These are phyloP conservation scores for Capsaspora owczarzaki DNA, from an alignment of 78 protist species.

Conservation along the genomic window DNA sequence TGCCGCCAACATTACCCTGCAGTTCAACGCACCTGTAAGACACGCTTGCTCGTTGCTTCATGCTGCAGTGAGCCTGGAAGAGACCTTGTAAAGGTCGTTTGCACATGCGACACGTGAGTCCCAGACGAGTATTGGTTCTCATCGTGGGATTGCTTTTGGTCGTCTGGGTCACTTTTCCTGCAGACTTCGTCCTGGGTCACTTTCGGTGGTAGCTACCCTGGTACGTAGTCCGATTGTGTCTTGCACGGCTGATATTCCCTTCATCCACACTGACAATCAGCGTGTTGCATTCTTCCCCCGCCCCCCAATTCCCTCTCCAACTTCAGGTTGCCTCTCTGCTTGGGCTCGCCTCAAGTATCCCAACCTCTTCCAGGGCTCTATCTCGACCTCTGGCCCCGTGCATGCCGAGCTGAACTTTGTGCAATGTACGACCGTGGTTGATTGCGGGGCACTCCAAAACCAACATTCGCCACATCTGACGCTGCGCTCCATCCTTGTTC, in stretches of 20 bases:
- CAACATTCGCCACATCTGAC: neutral
- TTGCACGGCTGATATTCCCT: too few relatives aligned
- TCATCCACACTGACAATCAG: too few relatives aligned
- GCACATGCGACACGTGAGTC: too few relatives aligned
- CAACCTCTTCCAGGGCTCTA: neutral
- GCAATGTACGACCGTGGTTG: neutral
- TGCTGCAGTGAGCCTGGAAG: too few relatives aligned
- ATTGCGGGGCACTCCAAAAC: neutral
- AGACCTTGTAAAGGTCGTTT: too few relatives aligned
- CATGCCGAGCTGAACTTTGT: constrained; percentile 19
- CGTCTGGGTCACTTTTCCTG: neutral
- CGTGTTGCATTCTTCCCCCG: too few relatives aligned
- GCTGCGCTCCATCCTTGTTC: neutral
- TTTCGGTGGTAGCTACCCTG: constrained; percentile 23
- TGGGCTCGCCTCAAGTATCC: constrained; percentile 3
- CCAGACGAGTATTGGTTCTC: too few relatives aligned
- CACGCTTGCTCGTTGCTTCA: too few relatives aligned
- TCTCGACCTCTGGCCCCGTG: constrained; percentile 20
- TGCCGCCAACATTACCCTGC: neutral
- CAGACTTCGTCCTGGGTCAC: constrained; percentile 12
- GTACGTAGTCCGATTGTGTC: too few relatives aligned
- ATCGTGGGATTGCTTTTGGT: too few relatives aligned
- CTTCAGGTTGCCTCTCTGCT: neutral
- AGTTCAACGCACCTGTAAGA: neutral
- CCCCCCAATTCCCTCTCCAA: too few relatives aligned